Base-by-base conservation (phyloP, 148 eudicot genomes). In the Spergularia bocconei region DNA sequence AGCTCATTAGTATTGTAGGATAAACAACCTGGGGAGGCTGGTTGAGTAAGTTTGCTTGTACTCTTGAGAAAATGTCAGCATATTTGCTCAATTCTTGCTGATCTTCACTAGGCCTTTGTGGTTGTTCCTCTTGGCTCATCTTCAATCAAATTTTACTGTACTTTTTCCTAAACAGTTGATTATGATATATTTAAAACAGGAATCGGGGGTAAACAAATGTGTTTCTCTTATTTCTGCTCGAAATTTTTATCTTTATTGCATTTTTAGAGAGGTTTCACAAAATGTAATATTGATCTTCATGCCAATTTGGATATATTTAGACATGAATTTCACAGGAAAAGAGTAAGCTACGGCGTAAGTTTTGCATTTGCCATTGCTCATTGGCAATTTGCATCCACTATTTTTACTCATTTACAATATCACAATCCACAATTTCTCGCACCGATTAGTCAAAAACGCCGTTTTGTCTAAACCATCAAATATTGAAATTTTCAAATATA, bases 111-210 rank as follows among this genome's bases (percentile, higher is more conserved):
- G 60, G 67, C 57, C 25, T 80, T 52, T 70, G 72, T 80, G 51
- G 59, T 62, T 62, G 53, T 50, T 54, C 50, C 25, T 76, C 54
- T 33, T 79, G 82, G 59, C 75, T 79, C 82, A 80, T 80, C 53
- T 80, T 80, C 36, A 53, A 54, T 21, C 14, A 57, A 19, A 44
- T 67, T 52, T 38, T 54, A 33, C 13, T 9, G 10, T 36, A 39
- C 33, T 47, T 47, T 44, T 44, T 5, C 10, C 48, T 44, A 3
- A 44, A 6, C 48, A 44, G 48, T 44, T 44, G 48, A 7, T 44
- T 44, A 29, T 8, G 17, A 13, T 17, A 56, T 33, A 71, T 36
- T 41, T 53, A 13, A 29, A 53, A 54, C 15, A 4, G 54, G 29
- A 25, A 53, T 70, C 15, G 47, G 50, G 13, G n/a, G 3, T 7